phyloP scores from a whole-genome alignment of 2,329 filamentous ascomycete genomes.

The Diaporthe longicolla region DNA sequence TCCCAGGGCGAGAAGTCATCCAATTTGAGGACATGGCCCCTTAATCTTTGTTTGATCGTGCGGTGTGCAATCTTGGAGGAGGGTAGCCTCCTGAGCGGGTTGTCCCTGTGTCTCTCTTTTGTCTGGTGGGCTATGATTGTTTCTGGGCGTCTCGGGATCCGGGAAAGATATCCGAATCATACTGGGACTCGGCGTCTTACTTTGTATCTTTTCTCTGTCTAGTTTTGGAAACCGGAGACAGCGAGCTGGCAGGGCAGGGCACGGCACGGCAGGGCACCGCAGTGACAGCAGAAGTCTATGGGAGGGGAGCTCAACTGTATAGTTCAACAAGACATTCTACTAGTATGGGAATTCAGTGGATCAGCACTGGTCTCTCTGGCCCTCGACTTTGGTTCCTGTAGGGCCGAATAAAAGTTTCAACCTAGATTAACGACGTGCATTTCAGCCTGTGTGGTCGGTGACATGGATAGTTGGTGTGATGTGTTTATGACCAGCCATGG shows the following conservation, averaged over 20 bases:
- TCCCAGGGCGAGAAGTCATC: background rate
- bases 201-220: background rate
- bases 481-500: too few relatives aligned
- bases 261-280: background rate
- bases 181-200: constrained; percentile 19
- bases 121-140: constrained; percentile 11
- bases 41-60: background rate
- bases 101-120: constrained; percentile 3
- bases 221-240: background rate
- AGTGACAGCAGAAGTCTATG: background rate
- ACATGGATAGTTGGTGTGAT: background rate
- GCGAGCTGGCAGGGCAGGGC: background rate
- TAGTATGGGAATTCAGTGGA: constrained; percentile 18
- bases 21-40: background rate
- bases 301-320: background rate
- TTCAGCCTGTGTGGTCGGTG: background rate
- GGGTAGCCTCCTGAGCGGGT: background rate
- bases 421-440: background rate
- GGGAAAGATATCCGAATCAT: constrained; percentile 38
- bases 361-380: background rate
- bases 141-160: constrained; percentile 30
- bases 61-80: background rate
- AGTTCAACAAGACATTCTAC: background rate
- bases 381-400: background rate
- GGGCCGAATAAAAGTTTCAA: constrained; percentile 3